These are phyloP conservation scores for Tardiomyces depauwii DNA, from an alignment of 1,139 yeast genomes.

Conservation along the genomic window DNA sequence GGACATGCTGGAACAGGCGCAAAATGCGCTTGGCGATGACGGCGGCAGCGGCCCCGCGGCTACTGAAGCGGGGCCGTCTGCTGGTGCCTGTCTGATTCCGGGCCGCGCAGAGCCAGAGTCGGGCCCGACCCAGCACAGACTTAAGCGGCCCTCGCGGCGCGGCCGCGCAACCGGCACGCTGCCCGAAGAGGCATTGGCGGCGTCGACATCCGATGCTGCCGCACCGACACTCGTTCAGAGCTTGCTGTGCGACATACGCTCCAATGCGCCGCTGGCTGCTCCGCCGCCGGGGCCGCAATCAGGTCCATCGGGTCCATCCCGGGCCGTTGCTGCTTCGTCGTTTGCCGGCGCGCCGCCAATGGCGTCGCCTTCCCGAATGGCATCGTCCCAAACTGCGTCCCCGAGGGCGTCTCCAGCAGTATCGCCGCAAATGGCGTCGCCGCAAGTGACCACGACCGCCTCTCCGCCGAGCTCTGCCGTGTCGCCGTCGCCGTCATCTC, in stretches of 20 bases:
- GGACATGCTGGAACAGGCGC: neutral
- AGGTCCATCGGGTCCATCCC: neutral
- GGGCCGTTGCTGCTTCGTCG: neutral
- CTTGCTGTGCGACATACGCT: constrained; percentile 1
- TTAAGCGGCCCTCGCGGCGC: neutral
- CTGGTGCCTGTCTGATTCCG: neutral
- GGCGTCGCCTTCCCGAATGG: too few species aligned
- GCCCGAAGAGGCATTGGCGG: neutral
- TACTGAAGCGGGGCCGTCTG: neutral
- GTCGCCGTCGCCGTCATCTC: constrained; percentile 2
- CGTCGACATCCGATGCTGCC: neutral
- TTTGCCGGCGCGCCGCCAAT: too few species aligned
- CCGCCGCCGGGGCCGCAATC: neutral
- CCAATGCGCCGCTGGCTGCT: neutral
- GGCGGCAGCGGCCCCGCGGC: neutral
- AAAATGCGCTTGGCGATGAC: neutral
- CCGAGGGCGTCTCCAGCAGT: too few species aligned
- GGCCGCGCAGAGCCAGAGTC: neutral
- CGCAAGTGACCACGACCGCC: too few species aligned
- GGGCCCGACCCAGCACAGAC: neutral
- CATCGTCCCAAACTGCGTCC: too few species aligned
- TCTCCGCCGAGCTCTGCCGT: neutral
- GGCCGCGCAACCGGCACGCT: neutral
- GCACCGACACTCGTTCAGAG: constrained; percentile 1
- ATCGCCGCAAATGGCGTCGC: too few species aligned